Percentiles rank a stretch among this genome's conserved stretches.
Evolutionary conservation across 1,284 basidiomycete genomes (phyloP).

Genomic region (Melampsora americana): DNA sequence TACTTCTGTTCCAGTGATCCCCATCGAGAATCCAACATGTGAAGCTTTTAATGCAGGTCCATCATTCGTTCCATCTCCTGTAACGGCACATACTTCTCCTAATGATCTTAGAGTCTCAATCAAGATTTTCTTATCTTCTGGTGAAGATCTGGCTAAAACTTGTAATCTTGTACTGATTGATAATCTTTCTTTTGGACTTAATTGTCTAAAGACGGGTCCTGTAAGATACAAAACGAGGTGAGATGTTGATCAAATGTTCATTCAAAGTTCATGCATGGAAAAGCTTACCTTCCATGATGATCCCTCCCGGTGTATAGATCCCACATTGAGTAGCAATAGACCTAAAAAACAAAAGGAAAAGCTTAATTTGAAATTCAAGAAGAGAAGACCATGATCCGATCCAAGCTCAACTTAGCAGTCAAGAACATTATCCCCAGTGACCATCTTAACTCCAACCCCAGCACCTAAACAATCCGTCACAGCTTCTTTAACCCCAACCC

Average conservation of each 20-base stretch:
- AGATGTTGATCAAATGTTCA: background rate
- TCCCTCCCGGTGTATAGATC: constrained; percentile 45
- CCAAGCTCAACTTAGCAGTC: constrained; percentile 46
- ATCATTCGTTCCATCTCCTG: constrained; percentile 71
- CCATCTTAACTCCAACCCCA: constrained; percentile 47
- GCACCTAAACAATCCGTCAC: constrained; percentile 45
- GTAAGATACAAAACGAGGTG: background rate
- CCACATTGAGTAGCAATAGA: constrained; percentile 47
- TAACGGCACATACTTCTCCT: constrained; percentile 92
- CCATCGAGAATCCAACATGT: constrained; percentile 63
- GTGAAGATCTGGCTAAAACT: constrained; percentile 46
- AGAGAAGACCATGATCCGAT: no score
- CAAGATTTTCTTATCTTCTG: constrained; percentile 45
- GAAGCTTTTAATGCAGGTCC: constrained; percentile 21
- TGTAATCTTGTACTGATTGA: constrained; percentile 45
- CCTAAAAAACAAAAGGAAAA: constrained; percentile 22
- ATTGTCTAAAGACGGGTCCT: constrained; percentile 45
- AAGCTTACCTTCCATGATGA: constrained; percentile 38
- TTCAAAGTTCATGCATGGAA: background rate
- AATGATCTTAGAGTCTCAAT: constrained; percentile 81
- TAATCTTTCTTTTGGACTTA: constrained; percentile 45
- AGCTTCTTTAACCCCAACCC: constrained; percentile 45
- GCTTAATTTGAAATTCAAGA: no score
- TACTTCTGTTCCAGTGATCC: constrained; percentile 95
- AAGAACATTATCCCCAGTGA: constrained; percentile 47